Evolutionary conservation across 225 moss, liverwort and hornwort genomes (phyloP).

Genomic region (Climacium dendroides): DNA sequence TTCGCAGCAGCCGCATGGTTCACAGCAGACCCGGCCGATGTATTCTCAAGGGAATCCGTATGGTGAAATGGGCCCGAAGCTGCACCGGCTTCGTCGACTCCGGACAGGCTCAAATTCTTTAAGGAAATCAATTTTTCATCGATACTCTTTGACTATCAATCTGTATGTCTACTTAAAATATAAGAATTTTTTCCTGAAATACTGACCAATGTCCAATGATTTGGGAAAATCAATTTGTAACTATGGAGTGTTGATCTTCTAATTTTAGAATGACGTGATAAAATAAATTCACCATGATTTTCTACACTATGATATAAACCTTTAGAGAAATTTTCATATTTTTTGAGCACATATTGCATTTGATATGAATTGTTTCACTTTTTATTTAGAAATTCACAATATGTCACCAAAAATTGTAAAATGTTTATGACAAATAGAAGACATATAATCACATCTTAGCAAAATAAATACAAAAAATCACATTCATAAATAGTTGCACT

Average conservation of each 20-base stretch:
- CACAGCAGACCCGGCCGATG: background rate
- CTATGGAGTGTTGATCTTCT: background rate
- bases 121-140: background rate
- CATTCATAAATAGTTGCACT: background rate
- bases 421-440: background rate
- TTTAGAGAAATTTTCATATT: too few relatives aligned
- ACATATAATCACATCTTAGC: rapidly evolving
- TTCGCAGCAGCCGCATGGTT: background rate
- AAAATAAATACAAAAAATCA: background rate
- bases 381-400: background rate
- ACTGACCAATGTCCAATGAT: background rate
- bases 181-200: background rate
- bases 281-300: too few relatives aligned
- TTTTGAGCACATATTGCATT: too few relatives aligned
- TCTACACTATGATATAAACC: too few relatives aligned
- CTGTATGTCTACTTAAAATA: background rate
- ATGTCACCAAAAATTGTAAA: background rate
- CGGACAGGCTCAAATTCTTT: background rate
- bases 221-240: too few relatives aligned
- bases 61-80: background rate
- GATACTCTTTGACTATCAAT: background rate
- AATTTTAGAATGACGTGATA: background rate
- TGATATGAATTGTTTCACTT: too few relatives aligned
- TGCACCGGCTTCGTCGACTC: background rate
- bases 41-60: background rate